Evolutionary conservation across 441 rosid species (phyloP).

Genomic region (Populus tomentosa): DNA sequence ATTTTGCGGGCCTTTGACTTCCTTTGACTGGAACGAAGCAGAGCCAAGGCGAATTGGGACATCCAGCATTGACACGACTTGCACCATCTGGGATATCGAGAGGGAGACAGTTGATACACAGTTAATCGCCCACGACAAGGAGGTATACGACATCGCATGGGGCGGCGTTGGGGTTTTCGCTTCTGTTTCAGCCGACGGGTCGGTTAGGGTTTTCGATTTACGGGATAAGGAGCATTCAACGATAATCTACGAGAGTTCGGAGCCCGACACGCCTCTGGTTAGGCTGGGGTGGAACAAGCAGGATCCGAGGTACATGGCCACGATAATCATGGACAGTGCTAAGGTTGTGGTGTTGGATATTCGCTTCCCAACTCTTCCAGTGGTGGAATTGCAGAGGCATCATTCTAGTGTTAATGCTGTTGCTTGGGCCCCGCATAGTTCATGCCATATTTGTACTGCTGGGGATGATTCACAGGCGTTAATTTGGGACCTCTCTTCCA

Average conservation of each 20-base stretch:
- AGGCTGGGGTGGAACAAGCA: constrained; percentile 98
- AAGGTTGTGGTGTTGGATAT: constrained; percentile 94
- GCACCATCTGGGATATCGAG: constrained; percentile 96
- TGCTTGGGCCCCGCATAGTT: constrained; percentile 99
- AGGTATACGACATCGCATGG: constrained; percentile 97
- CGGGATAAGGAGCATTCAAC: constrained; percentile 97
- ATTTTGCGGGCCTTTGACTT: constrained; percentile 82
- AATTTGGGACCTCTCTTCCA: constrained; percentile 93
- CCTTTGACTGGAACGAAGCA: constrained; percentile 96
- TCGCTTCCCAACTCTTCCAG: constrained; percentile 86
- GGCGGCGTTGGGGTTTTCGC: constrained; percentile 98
- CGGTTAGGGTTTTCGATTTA: constrained; percentile 86
- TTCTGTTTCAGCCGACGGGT: constrained; percentile 94
- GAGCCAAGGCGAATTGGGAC: constrained; percentile 86
- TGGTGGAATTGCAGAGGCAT: constrained; percentile 91
- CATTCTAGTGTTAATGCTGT: constrained; percentile 86
- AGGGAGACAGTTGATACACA: constrained; percentile 89
- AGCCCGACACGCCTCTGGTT: constrained; percentile 88
- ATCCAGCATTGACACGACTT: constrained; percentile 84
- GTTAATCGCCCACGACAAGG: constrained; percentile 91
- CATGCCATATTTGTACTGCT: constrained; percentile 92
- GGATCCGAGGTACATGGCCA: constrained; percentile 97
- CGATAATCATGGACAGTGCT: constrained; percentile 91
- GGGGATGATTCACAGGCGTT: constrained; percentile 96
- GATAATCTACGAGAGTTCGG: constrained; percentile 88